These are phyloP conservation scores for Corymbia citriodora DNA, from an alignment of 441 rosid species.

Conservation along the genomic window DNA sequence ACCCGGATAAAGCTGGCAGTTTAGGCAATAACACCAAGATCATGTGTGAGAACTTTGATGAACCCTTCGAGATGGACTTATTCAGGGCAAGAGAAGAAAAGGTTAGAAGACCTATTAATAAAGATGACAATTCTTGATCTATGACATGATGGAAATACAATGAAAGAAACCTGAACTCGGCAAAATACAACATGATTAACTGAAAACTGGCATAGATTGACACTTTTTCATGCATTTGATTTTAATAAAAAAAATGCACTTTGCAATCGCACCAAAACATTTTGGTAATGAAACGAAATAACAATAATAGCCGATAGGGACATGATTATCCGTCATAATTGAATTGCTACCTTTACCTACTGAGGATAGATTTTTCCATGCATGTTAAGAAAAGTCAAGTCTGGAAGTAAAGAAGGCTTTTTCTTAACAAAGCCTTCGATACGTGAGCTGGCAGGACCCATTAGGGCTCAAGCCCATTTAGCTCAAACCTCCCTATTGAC, in stretches of 20 bases:
- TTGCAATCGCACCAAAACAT: not conserved
- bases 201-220: not conserved
- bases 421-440: not conserved
- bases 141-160: not conserved
- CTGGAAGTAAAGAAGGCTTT: not conserved
- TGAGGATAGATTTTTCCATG: not conserved
- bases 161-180: fast-evolving
- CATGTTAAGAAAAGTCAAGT: not conserved
- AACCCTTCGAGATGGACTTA: not conserved
- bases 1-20: not conserved
- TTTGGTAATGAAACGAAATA: not conserved
- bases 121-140: not conserved
- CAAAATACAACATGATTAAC: not conserved
- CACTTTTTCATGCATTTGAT: not conserved
- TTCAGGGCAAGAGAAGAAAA: not conserved
- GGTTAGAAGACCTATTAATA: not conserved
- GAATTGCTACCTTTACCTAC: not conserved
- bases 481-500: fast-evolving
- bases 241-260: too few species aligned
- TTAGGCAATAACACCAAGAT: not conserved
- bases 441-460: not conserved
- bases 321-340: not conserved
- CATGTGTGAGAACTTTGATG: not conserved
- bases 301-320: fast-evolving
- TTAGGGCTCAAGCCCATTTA: not conserved